A percentile compares a stretch with the other conserved stretches of the same genome.
These are phyloP conservation scores for Hysterium pulicare DNA, from an alignment of 2,329 filamentous ascomycete species.

Conservation along the genomic window DNA sequence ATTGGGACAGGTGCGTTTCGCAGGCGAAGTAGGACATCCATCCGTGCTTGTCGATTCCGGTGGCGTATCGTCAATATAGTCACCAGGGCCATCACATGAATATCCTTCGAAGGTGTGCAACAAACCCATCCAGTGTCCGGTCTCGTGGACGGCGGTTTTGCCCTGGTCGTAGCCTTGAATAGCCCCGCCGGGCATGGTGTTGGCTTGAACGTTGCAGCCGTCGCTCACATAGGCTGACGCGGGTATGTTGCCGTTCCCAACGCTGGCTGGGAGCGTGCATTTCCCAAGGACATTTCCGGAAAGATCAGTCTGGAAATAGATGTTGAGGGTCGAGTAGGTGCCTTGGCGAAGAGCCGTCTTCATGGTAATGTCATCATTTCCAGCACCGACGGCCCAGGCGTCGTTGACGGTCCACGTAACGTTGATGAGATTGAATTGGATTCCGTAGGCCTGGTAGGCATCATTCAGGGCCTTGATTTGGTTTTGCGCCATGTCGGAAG, in stretches of 20 bases:
- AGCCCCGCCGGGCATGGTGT: constrained; percentile 53
- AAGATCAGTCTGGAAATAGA: constrained; percentile 59
- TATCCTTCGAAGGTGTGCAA: constrained; percentile 48
- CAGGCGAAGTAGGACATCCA: constrained; percentile 49
- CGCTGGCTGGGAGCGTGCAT: constrained; percentile 48
- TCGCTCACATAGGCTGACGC: constrained; percentile 47
- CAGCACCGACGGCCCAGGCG: constrained; percentile 50
- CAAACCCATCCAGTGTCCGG: constrained; percentile 48
- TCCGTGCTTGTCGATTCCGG: constrained; percentile 46
- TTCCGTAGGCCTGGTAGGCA: constrained; percentile 49
- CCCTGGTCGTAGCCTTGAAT: constrained; percentile 49
- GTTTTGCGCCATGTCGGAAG: constrained; percentile 37
- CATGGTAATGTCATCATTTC: constrained; percentile 49
- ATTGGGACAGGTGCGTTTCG: constrained; percentile 51
- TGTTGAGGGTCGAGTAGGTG: constrained; percentile 53
- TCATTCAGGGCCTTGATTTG: constrained; percentile 41
- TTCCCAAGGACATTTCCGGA: constrained; percentile 49
- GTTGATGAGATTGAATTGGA: constrained; percentile 50
- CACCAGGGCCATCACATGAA: constrained; percentile 42
- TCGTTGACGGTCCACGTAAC: constrained; percentile 53
- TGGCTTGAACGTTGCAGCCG: constrained; percentile 57
- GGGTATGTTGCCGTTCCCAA: constrained; percentile 39
- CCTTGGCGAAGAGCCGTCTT: constrained; percentile 54
- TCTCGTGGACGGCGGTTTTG: constrained; percentile 48
- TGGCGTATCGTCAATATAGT: constrained; percentile 45